Base-by-base conservation (phyloP, 2,329 filamentous ascomycete species). In the Phaeosphaeriaceae sp. region DNA sequence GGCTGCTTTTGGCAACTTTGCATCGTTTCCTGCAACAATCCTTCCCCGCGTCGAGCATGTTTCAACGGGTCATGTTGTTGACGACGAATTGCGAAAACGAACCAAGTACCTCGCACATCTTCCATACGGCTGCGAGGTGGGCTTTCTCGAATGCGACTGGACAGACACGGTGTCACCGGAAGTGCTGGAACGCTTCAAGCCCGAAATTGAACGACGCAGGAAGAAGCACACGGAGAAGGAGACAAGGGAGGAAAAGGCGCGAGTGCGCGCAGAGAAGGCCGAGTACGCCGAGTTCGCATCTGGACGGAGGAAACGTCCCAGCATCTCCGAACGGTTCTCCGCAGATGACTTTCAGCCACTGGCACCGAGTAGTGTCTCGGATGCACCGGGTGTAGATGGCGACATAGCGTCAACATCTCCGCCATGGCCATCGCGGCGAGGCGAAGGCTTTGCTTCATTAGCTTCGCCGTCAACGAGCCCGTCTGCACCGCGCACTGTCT, bases 71-170 rank as follows among this genome's bases (percentile, higher is more conserved):
- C 92, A 96, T 71, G 88, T 92, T 5, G 88, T 97, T 5, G 93
- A 97, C 66, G 93, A 97, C 69, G 88, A 89, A 17, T 77, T 97
- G 53, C 88, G 93, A 48, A 93, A 91, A 73, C 87, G 92, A 31
- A 89, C 91, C 54, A 96, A 95, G 74, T 97, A 97, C 65, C 84
- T 97, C 2, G 87, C 88, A 0, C 93, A 97, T 76, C 83, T 97
- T 6, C 93, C 93, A 0, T 88, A 91, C 51, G 93, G 93, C n/a
- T 97, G 93, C 74, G 90, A 96, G 65, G 91, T 97, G 44, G 92
- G 85, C 65, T 97, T 97, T 69, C 78, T 97, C 1, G 93, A 97
- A 78, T 97, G 93, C 72, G 93, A 97, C 75, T 97, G 93, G 93
- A 93, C 91, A 2, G 93, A 96, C 65, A 91, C 95, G 40, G 91